Base-by-base conservation (phyloP, 139 green algal species). In the Eudorina sp. region DNA sequence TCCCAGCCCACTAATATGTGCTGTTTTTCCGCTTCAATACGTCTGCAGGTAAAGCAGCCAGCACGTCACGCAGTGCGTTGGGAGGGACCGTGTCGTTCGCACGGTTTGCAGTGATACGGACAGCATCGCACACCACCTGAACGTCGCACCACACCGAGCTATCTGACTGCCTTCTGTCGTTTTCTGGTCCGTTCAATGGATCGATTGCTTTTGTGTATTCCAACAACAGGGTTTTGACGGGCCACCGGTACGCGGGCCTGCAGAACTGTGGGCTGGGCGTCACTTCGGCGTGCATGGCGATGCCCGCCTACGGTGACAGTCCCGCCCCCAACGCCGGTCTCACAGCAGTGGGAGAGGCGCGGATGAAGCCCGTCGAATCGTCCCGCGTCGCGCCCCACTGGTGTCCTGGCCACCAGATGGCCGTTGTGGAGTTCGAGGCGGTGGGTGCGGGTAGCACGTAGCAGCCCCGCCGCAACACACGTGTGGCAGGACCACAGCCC, bases 201-300 rank as follows among this genome's bases (percentile, higher is more conserved):
- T n/a, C n/a, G n/a, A n/a, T n/a, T n/a, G n/a, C n/a, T n/a, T n/a
- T n/a, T n/a, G n/a, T n/a, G n/a, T n/a, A n/a, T 48, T 48, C 31
- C 38, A 58, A 19, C 38, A 55, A 62, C 43, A 86, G 80, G 62
- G 60, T 86, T 14, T 16, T 86, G 18, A 60, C 80, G 19, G 14
- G 29, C 23, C 43, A 38, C 23, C 83, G 70, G 0, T 72, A 60
- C 51, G 36, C 29, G 8, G 29, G 14, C 62, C 53, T 31, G 13
- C 25, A 43, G 40, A 14, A 3, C 18, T 25, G 21, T 2, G 83
- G 86, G 0, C 29, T 92, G 31, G 88, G 91, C 41, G 41, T 93
- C 29, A 87, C 89, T 29, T 81, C 34, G 3, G 89, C 81, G 29
- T 94, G 85, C 82, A 90, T 92, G 60, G 94, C 83, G 53, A 76